Base-by-base conservation (phyloP, 2,329 filamentous ascomycete species). In the Colletotrichum salicis region DNA sequence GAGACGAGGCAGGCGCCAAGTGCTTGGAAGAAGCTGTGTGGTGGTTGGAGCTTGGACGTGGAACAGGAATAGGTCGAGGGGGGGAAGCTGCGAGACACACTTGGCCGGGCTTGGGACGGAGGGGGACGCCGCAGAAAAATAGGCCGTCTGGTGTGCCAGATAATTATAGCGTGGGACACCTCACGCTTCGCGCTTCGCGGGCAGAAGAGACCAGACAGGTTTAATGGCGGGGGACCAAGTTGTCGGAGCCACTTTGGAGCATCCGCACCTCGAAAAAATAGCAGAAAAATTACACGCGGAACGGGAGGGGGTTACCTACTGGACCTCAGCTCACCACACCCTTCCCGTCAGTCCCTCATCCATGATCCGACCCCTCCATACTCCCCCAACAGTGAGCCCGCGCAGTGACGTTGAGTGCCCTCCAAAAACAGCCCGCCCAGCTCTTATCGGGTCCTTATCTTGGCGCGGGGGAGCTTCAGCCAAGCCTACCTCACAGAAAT, bases 21-120 rank as follows among this genome's bases (percentile, higher is more conserved):
- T 51, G 51, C 68, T 71, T 71, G 64, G 68, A 66, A 67, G 68
- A 64, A 62, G 68, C 57, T 57, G 19, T 33, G 63, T 56, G 63
- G 67, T 70, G 41, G 41, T 67, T 58, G 64, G 61, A 62, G 68
- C 64, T 71, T 61, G 67, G 66, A 48, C 22, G 35, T 61, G 45
- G 62, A 27, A 48, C 55, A 33, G 60, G 66, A 57, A 54, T 19
- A 64, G 54, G 24, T 56, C 56, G 56, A 35, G 52, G 54, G 37
- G 64, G 64, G 64, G 64, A 71, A 71, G 68, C 68, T 71, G 68
- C 68, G 68, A 71, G 68, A 68, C 68, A 71, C 64, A 67, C 58
- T 58, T 67, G 63, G 35, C 63, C 51, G 29, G 52, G 52, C 41
- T 67, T 71, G 51, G 22, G 63, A 56, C 63, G 48, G 45, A 37